These are phyloP conservation scores for Penicillium aurantiogriseum DNA, from an alignment of 2,329 filamentous ascomycete genomes.

Conservation along the genomic window DNA sequence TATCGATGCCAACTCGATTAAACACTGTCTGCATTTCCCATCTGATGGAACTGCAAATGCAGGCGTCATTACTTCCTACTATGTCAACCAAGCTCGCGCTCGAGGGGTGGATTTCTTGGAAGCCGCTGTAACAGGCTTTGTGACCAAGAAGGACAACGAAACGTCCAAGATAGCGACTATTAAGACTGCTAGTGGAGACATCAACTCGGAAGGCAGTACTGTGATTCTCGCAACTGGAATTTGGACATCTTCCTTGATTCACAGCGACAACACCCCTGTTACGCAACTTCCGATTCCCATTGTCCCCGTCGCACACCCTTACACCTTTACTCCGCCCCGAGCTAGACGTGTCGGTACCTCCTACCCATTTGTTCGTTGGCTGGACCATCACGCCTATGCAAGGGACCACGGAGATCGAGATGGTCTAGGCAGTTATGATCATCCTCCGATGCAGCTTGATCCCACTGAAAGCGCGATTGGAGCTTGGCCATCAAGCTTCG, in stretches of 20 bases:
- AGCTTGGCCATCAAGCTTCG: slow-evolving; percentile 26
- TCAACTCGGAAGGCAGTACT: slow-evolving; percentile 20
- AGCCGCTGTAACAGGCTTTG: slow-evolving; percentile 15
- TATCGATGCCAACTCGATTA: slow-evolving; percentile 23
- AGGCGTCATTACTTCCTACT: slow-evolving; percentile 25
- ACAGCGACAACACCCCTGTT: background rate
- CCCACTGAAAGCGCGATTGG: slow-evolving; percentile 21
- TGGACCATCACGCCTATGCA: slow-evolving; percentile 37
- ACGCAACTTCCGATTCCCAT: slow-evolving; percentile 30
- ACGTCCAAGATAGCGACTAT: slow-evolving; percentile 10
- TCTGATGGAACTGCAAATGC: slow-evolving; percentile 31
- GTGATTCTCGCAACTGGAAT: slow-evolving; percentile 34
- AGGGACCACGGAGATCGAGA: slow-evolving; percentile 35
- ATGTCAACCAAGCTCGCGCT: slow-evolving; percentile 20
- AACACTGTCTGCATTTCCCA: slow-evolving; percentile 25
- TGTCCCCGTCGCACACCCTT: slow-evolving; percentile 39
- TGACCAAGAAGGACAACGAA: background rate
- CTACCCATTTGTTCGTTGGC: slow-evolving; percentile 37
- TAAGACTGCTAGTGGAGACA: slow-evolving; percentile 14
- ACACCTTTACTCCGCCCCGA: slow-evolving; percentile 30
- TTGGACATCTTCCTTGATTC: slow-evolving; percentile 28
- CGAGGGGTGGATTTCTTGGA: slow-evolving; percentile 27
- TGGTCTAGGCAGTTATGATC: slow-evolving; percentile 37
- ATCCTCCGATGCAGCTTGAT: slow-evolving; percentile 24
- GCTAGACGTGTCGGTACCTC: slow-evolving; percentile 15